phyloP scores from a whole-genome alignment of 768 basidiomycete species.

The Pulveroboletus sp. region DNA sequence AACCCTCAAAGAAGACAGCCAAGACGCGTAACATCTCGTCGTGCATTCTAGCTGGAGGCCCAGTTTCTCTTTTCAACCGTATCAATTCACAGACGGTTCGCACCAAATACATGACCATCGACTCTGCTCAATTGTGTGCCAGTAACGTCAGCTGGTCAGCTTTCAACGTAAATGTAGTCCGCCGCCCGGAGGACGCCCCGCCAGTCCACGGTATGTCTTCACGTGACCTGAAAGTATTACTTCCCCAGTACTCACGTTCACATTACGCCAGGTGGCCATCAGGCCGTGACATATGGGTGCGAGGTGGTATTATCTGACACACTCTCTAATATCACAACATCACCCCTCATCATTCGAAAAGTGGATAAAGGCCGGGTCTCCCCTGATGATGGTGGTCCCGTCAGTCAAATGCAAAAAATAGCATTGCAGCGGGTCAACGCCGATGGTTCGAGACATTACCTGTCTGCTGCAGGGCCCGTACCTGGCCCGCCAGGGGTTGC shows the following conservation, averaged over 20 bases:
- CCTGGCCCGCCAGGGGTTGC: slow-evolving; percentile 71
- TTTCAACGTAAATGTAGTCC: slow-evolving; percentile 89
- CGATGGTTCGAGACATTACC: slow-evolving; percentile 81
- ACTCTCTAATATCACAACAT: slow-evolving; percentile 80
- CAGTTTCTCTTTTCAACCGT: slow-evolving; percentile 91
- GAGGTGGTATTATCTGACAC: slow-evolving; percentile 85
- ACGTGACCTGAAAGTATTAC: slow-evolving; percentile 47
- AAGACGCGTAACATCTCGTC: slow-evolving; percentile 91
- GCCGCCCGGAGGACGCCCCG: slow-evolving; percentile 62
- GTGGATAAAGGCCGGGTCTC: slow-evolving; percentile 88
- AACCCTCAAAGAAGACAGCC: slow-evolving; percentile 95
- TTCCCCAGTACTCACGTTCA: slow-evolving; percentile 39
- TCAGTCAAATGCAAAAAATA: slow-evolving; percentile 97
- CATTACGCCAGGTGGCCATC: slow-evolving; percentile 54
- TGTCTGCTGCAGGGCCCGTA: slow-evolving; percentile 85
- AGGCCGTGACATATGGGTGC: slow-evolving; percentile 89
- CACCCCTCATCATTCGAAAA: slow-evolving; percentile 85
- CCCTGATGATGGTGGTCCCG: slow-evolving; percentile 87
- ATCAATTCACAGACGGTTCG: slow-evolving; percentile 97
- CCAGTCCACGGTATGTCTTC: slow-evolving; percentile 60
- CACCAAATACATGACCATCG: slow-evolving; percentile 96
- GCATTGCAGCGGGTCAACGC: slow-evolving; percentile 81
- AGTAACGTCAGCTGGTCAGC: slow-evolving; percentile 92
- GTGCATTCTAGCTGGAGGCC: slow-evolving; percentile 85
- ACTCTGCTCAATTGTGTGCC: slow-evolving; percentile 79